These are phyloP conservation scores for Elongisporangium undulatum DNA, from an alignment of 352 stramenopile genomes.

Conservation along the genomic window DNA sequence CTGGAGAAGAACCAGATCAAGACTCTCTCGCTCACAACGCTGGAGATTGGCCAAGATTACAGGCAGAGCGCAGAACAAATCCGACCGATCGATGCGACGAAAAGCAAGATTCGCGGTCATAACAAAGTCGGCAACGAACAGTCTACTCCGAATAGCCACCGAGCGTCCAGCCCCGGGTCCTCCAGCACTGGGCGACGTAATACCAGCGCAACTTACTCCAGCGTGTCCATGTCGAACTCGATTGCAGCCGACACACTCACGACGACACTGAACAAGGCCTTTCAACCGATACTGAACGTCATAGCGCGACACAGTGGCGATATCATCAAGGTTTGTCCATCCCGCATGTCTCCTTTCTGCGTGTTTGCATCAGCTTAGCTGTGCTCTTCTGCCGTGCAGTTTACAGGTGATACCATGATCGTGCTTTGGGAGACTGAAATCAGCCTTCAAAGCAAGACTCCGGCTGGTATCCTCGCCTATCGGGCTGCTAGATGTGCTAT, in stretches of 20 bases:
- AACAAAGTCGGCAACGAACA: too few relatives aligned
- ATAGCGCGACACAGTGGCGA: constrained; percentile 68
- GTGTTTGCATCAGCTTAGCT: neutral
- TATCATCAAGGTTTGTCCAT: constrained; percentile 71
- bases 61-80: too few relatives aligned
- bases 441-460: constrained; percentile 24
- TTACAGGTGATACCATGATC: constrained; percentile 76
- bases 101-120: too few relatives aligned
- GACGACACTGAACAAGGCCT: constrained; percentile 70
- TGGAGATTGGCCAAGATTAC: too few relatives aligned
- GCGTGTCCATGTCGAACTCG: too few relatives aligned
- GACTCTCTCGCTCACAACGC: too few relatives aligned
- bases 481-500: constrained; percentile 54
- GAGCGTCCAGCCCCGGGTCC: neutral
- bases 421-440: constrained; percentile 75
- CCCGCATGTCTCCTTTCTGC: too few relatives aligned
- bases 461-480: constrained; percentile 48
- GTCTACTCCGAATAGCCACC: neutral
- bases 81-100: too few relatives aligned
- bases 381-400: too few relatives aligned
- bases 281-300: constrained; percentile 72
- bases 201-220: neutral
- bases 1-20: constrained; percentile 46
- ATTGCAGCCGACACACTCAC: constrained; percentile 73
- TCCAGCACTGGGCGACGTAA: neutral